Conservation (phyloP, 139 green algal genomes). For the Picochlorum sp. region DNA sequence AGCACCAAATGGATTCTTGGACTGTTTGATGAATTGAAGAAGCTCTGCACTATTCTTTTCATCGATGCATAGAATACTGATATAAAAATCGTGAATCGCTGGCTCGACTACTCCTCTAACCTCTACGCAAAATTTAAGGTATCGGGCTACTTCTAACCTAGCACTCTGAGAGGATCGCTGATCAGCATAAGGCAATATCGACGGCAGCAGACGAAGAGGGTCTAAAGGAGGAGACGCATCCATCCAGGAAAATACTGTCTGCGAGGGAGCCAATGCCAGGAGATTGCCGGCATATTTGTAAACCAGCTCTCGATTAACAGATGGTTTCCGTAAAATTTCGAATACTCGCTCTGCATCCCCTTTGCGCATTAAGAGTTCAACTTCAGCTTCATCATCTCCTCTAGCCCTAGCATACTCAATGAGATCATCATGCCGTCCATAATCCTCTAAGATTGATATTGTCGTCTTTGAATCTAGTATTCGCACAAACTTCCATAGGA, state of each 20-base stretch:
- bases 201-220: conserved; percentile 64
- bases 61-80: conserved; percentile 61
- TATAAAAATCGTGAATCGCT: conserved; percentile 57
- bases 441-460: conserved; percentile 64
- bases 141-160: conserved; percentile 55
- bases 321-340: conserved; percentile 70
- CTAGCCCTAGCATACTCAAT: conserved; percentile 63
- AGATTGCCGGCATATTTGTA: conserved; percentile 83
- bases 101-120: conserved; percentile 34
- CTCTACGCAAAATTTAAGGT: conserved; percentile 64
- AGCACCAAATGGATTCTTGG: conserved; percentile 22
- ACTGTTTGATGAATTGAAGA: conserved; percentile 53
- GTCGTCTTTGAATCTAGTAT: conserved; percentile 71
- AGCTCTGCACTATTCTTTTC: conserved; percentile 42
- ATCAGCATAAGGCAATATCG: conserved; percentile 67
- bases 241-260: conserved; percentile 71
- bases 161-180: conserved; percentile 7
- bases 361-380: conserved; percentile 70
- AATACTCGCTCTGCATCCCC: conserved; percentile 50
- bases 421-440: conserved; percentile 83
- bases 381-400: conserved; percentile 71
- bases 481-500: conserved; percentile 43
- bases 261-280: conserved; percentile 42
- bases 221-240: conserved; percentile 47
- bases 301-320: conserved; percentile 49